A percentile compares a stretch with the other conserved stretches of the same genome.
Evolutionary conservation across 228 moss, liverwort and hornwort species (phyloP).

Genomic region (Sphagnum fallax): DNA sequence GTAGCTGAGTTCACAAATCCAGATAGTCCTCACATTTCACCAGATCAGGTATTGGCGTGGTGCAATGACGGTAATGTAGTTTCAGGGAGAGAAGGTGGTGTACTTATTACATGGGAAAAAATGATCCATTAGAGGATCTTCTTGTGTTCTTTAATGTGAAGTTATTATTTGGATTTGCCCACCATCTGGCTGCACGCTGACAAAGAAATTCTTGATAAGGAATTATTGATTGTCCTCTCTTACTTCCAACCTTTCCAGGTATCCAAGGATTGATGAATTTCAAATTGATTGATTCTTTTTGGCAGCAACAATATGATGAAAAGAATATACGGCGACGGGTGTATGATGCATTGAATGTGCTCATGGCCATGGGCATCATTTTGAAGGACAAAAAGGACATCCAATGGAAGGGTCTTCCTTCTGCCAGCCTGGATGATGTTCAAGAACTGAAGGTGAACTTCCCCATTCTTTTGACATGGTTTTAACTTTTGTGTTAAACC

Average conservation of each 20-base stretch:
- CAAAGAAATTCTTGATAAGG: too few species aligned
- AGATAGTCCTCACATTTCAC: slow-evolving; percentile 74
- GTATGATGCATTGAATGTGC: slow-evolving; percentile 97
- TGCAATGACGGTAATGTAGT: too few species aligned
- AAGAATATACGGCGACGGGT: slow-evolving; percentile 96
- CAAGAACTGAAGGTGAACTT: slow-evolving; percentile 38
- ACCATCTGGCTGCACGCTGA: too few species aligned
- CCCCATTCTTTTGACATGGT: not conserved
- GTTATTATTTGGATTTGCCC: too few species aligned
- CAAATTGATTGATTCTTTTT: not conserved
- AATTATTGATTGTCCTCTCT: too few species aligned
- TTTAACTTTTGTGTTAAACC: not conserved
- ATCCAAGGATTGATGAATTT: too few species aligned
- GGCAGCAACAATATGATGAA: slow-evolving; percentile 98
- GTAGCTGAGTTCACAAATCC: slow-evolving; percentile 95
- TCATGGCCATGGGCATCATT: slow-evolving; percentile 98
- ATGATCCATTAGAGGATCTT: too few species aligned
- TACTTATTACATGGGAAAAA: too few species aligned
- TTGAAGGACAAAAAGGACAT: slow-evolving; percentile 97
- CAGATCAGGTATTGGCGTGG: slow-evolving; percentile 64
- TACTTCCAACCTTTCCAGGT: too few species aligned
- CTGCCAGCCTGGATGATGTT: slow-evolving; percentile 50
- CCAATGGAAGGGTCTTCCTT: slow-evolving; percentile 91
- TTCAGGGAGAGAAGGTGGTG: too few species aligned
- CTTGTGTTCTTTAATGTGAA: too few species aligned